A percentile compares a stretch with the other conserved stretches of the same genome.
Conservation (phyloP, 2,329 filamentous ascomycete species). For the Diaporthe australafricana region DNA sequence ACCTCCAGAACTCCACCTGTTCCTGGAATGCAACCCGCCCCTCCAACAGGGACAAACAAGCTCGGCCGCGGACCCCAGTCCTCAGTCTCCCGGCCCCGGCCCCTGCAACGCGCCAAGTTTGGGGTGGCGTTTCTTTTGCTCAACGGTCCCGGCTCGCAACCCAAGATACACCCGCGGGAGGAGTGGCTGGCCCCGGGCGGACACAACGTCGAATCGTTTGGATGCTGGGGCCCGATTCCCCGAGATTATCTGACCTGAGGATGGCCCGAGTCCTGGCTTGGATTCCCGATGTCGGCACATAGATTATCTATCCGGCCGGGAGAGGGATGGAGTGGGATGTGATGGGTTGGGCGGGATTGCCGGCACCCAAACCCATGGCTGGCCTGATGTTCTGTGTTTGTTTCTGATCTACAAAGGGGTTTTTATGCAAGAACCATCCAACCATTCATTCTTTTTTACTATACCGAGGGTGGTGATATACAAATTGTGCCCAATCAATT, state of each 20-base stretch:
- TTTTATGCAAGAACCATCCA: not conserved
- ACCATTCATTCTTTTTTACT: not conserved
- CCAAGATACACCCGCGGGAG: slow-evolving; percentile 18
- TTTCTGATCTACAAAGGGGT: not conserved
- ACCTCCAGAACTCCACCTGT: slow-evolving; percentile 10
- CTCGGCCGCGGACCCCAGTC: slow-evolving; percentile 28
- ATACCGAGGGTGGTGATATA: not conserved
- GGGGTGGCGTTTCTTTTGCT: not conserved
- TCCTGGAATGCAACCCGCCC: slow-evolving; percentile 28
- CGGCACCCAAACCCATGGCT: not conserved
- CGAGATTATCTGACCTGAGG: slow-evolving; percentile 1
- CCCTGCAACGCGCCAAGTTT: slow-evolving; percentile 17
- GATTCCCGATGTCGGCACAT: slow-evolving; percentile 20
- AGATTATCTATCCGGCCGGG: not conserved
- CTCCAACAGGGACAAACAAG: slow-evolving; percentile 11
- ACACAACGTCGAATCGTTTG: slow-evolving; percentile 3
- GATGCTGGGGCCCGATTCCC: slow-evolving; percentile 22
- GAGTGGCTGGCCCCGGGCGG: not conserved
- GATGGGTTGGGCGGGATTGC: not conserved
- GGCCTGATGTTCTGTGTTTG: not conserved
- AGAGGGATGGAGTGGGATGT: not conserved
- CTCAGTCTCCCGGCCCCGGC: not conserved
- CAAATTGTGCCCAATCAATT: not conserved
- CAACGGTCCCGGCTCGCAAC: slow-evolving; percentile 23
- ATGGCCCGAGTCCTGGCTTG: slow-evolving; percentile 5